phyloP scores from a whole-genome alignment of 2,329 filamentous ascomycete species.

The Diplocarpon rosae region DNA sequence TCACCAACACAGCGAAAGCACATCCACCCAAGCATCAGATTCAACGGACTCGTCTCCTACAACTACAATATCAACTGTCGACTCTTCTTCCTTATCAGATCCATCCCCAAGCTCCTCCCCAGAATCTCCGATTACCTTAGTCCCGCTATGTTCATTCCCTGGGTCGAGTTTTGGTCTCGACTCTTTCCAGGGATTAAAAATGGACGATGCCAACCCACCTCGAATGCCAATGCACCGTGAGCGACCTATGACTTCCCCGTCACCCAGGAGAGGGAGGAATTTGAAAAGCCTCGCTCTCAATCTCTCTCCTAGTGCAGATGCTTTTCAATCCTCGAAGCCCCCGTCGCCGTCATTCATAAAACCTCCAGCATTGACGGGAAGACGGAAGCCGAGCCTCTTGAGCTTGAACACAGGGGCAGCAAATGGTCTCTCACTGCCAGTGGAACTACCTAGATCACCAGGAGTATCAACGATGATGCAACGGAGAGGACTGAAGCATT shows the following conservation, averaged over 20 bases:
- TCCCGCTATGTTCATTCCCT: slow-evolving; percentile 59
- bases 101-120: slow-evolving; percentile 86
- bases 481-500: slow-evolving; percentile 53
- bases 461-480: slow-evolving; percentile 47
- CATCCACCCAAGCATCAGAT: slow-evolving; percentile 66
- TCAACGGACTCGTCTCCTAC: slow-evolving; percentile 93
- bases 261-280: slow-evolving; percentile 64
- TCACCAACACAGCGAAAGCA: slow-evolving; percentile 66
- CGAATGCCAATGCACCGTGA: slow-evolving; percentile 33
- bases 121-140: slow-evolving; percentile 71
- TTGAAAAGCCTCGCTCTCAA: slow-evolving; percentile 78
- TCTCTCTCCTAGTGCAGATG: slow-evolving; percentile 39
- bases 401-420: slow-evolving; percentile 64
- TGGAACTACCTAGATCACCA: slow-evolving; percentile 47
- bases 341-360: slow-evolving; percentile 72
- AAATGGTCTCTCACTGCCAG: slow-evolving; percentile 32
- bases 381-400: slow-evolving; percentile 63
- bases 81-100: slow-evolving; percentile 82
- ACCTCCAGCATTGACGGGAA: slow-evolving; percentile 55
- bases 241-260: slow-evolving; percentile 56
- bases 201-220: slow-evolving; percentile 28
- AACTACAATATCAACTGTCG: slow-evolving; percentile 83
- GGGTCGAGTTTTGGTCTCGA: slow-evolving; percentile 41
- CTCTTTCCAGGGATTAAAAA: slow-evolving; percentile 28
- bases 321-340: slow-evolving; percentile 38